These are phyloP conservation scores for Pichia phayaonensis DNA, from an alignment of 805 yeast species.

Conservation along the genomic window DNA sequence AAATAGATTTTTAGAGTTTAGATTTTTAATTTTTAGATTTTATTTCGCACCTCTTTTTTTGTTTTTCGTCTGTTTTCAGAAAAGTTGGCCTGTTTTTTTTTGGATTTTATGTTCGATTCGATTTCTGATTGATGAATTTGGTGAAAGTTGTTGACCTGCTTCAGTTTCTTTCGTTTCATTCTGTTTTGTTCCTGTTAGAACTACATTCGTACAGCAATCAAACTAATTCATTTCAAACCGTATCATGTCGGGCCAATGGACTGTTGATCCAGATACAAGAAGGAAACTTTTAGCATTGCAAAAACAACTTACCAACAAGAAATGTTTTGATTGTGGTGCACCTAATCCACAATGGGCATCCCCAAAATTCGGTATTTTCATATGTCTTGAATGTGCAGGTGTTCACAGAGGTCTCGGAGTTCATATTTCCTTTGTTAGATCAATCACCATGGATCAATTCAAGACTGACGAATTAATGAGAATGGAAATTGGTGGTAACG, in stretches of 20 bases:
- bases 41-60: not conserved
- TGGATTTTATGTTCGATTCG: too few relatives aligned
- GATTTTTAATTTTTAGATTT: not conserved
- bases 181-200: too few relatives aligned
- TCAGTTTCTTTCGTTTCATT: too few relatives aligned
- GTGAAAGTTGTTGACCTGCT: too few relatives aligned
- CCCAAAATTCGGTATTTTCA: slow-evolving; percentile 94
- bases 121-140: too few relatives aligned
- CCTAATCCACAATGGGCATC: slow-evolving; percentile 99
- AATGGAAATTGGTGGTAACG: slow-evolving; percentile 95
- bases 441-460: slow-evolving; percentile 98
- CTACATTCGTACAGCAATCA: too few relatives aligned
- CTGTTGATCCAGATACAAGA: slow-evolving; percentile 89
- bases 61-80: too few relatives aligned
- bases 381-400: slow-evolving; percentile 97
- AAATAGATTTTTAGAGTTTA: not conserved
- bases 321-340: slow-evolving; percentile 89
- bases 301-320: slow-evolving; percentile 73
- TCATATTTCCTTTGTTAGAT: slow-evolving; percentile 91
- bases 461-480: slow-evolving; percentile 83
- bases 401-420: slow-evolving; percentile 93
- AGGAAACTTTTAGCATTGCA: slow-evolving; percentile 71
- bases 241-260: slow-evolving; percentile 56
- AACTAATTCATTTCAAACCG: not conserved
- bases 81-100: too few relatives aligned